Evolutionary conservation across 1,284 basidiomycete genomes (phyloP), one percentile per base, ranked within the genome.

Genomic region (Entoloma clypeatum): DNA sequence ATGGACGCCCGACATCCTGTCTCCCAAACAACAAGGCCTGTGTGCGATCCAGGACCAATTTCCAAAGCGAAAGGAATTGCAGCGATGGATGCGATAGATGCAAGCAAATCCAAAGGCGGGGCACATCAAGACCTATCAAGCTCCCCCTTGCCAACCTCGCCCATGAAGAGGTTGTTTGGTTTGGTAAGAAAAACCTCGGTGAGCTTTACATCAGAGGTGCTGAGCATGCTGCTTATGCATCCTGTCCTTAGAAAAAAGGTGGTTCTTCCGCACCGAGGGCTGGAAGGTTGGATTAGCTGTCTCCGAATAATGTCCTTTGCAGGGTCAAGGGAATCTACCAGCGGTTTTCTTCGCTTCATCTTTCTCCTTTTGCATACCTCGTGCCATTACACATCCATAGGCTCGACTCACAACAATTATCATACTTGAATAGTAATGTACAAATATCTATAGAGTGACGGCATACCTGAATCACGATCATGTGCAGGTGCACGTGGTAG

Each of bases 21-120:
- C 2, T 19, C 39, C 11, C 17, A 10, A 14, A 43, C 37, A 32
- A 18, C 16, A 17, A 34, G 31, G 23, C 33, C n/a, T 32, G 26
- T 4, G 44, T 56, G 29, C 44, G 48, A 34, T 27, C 45, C 17
- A 51, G 53, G 54, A 5, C 67, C 70, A 55, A 64, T 73, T 6
- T 56, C 74, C 13, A 62, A 74, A 8, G 74, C 76, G 26, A 83
- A 80, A 54, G 71, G 78, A 9, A 77, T 82, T 40, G 77, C 71
- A 9, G 68, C 77, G 42, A 65, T 79, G 29, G 79, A 83, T 43
- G 70, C 74, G 2, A 60, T 77, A 37, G 74, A 77, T 26, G 66
- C 66, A 31, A 78, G 74, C 50, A 63, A 61, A 65, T 51, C 43
- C 51, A 19, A 52, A 62, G 52, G 57, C 66, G 44, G 58, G 58